Conservation (phyloP, 495 filamentous ascomycete genomes). For the Hypoxylon trugodes region DNA sequence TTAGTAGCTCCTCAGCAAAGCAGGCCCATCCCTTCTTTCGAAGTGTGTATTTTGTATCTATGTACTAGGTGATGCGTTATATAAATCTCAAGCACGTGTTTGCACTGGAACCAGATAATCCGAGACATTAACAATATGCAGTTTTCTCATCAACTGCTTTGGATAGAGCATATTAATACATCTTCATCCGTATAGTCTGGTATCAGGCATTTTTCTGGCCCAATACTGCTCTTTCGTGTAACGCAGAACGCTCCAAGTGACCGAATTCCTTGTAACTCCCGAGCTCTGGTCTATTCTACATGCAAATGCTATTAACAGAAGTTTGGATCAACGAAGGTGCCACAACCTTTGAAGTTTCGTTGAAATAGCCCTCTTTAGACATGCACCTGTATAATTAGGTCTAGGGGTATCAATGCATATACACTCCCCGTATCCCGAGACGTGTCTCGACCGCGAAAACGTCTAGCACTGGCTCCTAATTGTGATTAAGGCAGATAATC, state of each 20-base stretch:
- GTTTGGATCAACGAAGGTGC: slow-evolving; percentile 3
- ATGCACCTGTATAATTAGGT: slow-evolving; percentile 20
- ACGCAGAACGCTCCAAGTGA: neutral
- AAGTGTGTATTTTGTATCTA: neutral
- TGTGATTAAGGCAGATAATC: slow-evolving; percentile 6
- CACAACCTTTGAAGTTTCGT: neutral
- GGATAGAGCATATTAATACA: too few species aligned
- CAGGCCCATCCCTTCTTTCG: neutral
- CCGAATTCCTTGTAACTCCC: slow-evolving; percentile 1
- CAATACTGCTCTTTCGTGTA: neutral
- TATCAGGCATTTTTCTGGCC: too few species aligned
- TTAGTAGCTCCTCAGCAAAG: neutral
- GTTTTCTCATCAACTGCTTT: neutral
- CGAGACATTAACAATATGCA: neutral
- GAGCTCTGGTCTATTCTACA: slow-evolving; percentile 12
- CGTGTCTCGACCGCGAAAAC: slow-evolving; percentile 4
- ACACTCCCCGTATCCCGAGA: slow-evolving; percentile 15
- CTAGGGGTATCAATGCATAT: slow-evolving; percentile 43
- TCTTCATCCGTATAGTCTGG: too few species aligned
- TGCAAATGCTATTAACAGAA: slow-evolving; percentile 12
- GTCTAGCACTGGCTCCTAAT: neutral
- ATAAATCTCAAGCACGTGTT: neutral
- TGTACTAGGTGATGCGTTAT: neutral
- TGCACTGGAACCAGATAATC: neutral
- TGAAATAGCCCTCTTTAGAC: slow-evolving; percentile 8